Base-by-base conservation (phyloP, 805 yeast genomes). In the Saccharomyces cerevisiae region DNA sequence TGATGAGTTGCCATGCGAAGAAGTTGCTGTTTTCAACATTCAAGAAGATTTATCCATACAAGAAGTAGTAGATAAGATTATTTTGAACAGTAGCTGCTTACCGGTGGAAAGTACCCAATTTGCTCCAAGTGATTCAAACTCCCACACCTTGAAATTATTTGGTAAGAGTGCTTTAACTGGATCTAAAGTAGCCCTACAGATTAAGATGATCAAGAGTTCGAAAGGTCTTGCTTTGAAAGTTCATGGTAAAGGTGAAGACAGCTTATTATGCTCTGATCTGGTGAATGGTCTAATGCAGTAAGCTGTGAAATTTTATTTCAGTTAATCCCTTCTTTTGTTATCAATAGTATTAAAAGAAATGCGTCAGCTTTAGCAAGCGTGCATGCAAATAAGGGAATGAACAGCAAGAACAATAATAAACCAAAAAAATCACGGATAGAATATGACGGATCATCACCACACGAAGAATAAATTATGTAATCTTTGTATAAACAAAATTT, bases 111-210 rank as follows among this genome's bases (percentile, higher is more conserved):
- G 85, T 46, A 76, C 86, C 3, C 94, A 87, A 58, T 65, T 59
- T 55, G 88, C 87, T 24, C 78, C 81, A 41, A 70, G 73, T 53
- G 85, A 81, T 58, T 70, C 82, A 26, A 74, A 63, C 53, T 77
- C 63, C 48, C 97, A 91, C 68, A 76, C 81, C 11, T 77, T 94
- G 73, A 90, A 89, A 73, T 74, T 90, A 63, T 87, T 79, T 65
- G 98, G 97, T 66, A 87, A 86, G 73, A 82, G 88, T 61, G 70
- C 64, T 14, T 51, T 67, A 30, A 63, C 60, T 49, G 71, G 70
- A 46, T 54, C 63, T n/a, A 69, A 66, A 53, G 72, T 81, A 31
- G 79, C 80, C 70, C 76, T 80, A 36, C 80, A 83, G 14, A 70
- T 70, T 53, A 82, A 80, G 64, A 76, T 83, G 64, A 83, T 80